Evolutionary conservation across 306 rosid genomes (phyloP).

Genomic region (Pyrus pyrifolia): DNA sequence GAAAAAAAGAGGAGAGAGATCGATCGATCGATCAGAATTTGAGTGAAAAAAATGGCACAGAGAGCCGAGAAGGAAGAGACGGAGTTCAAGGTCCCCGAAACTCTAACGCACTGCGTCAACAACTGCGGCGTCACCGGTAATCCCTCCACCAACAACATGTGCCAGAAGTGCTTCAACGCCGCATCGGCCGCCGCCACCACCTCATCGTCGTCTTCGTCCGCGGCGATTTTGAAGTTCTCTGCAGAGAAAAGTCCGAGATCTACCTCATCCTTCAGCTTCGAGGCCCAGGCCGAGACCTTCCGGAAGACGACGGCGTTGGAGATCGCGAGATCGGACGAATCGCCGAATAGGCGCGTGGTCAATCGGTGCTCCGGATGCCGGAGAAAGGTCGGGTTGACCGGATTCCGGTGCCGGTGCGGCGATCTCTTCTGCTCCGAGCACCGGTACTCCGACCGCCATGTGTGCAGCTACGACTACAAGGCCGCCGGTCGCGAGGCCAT

Average conservation of each 20-base stretch:
- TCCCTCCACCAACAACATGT: conserved; percentile 80
- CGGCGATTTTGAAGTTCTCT: conserved; percentile 32
- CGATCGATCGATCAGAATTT: background rate
- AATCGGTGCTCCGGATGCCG: conserved; percentile 86
- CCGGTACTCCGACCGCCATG: conserved; percentile 92
- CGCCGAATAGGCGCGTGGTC: conserved; percentile 48
- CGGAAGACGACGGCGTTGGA: conserved; percentile 15
- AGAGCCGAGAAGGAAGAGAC: conserved; percentile 80
- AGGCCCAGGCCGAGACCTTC: background rate
- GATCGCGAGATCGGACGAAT: conserved; percentile 24
- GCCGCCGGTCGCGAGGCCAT: conserved; percentile 82
- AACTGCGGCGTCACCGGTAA: conserved; percentile 81
- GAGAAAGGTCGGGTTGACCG: conserved; percentile 74
- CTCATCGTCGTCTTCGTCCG: background rate
- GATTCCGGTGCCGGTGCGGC: conserved; percentile 92
- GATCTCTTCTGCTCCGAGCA: conserved; percentile 84
- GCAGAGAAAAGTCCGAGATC: conserved; percentile 46
- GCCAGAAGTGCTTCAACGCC: conserved; percentile 77
- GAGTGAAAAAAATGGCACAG: conserved; percentile 46
- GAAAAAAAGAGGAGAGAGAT: background rate
- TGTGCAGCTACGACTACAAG: conserved; percentile 87
- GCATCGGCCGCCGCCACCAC: conserved; percentile 19
- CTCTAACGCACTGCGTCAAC: conserved; percentile 60
- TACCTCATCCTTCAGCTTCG: conserved; percentile 16
- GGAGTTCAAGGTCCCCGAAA: conserved; percentile 74